Evolutionary conservation across 2,329 filamentous ascomycete genomes (phyloP).

Genomic region (Westerdykella ornata): DNA sequence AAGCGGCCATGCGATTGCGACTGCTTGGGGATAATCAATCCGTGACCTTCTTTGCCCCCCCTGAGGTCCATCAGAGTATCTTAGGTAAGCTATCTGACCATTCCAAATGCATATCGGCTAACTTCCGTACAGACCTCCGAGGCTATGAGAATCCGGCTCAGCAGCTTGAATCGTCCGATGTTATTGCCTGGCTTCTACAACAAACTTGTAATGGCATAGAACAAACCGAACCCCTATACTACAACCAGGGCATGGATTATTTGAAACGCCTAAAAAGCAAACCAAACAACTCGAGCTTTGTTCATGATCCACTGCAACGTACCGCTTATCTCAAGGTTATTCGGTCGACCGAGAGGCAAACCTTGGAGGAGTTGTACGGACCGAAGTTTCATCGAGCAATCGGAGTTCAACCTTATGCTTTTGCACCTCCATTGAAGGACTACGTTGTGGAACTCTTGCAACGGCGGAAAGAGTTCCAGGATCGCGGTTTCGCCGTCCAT

Average conservation of each 20-base stretch:
- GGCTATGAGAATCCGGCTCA: conserved; percentile 20
- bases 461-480: conserved; percentile 36
- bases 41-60: conserved; percentile 49
- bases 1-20: conserved; percentile 62
- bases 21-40: conserved; percentile 54
- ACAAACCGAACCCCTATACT: conserved; percentile 53
- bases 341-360: conserved; percentile 50
- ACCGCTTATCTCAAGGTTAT: conserved; percentile 42
- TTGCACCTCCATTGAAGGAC: conserved; percentile 20
- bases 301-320: conserved; percentile 33
- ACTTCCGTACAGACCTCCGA: conserved; percentile 30
- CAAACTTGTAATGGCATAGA: conserved; percentile 57
- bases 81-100: conserved; percentile 25
- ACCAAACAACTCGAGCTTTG: conserved; percentile 39
- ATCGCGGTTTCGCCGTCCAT: conserved; percentile 41
- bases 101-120: not conserved
- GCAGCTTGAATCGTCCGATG: conserved; percentile 44
- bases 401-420: not conserved
- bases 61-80: conserved; percentile 58
- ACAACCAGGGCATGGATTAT: conserved; percentile 56
- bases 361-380: conserved; percentile 54
- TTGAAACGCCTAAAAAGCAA: conserved; percentile 50
- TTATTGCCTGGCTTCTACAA: conserved; percentile 57
- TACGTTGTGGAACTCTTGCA: conserved; percentile 35
- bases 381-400: conserved; percentile 14